These are phyloP conservation scores for Rhododendron henanense DNA, from an alignment of 148 eudicot species.

Conservation along the genomic window DNA sequence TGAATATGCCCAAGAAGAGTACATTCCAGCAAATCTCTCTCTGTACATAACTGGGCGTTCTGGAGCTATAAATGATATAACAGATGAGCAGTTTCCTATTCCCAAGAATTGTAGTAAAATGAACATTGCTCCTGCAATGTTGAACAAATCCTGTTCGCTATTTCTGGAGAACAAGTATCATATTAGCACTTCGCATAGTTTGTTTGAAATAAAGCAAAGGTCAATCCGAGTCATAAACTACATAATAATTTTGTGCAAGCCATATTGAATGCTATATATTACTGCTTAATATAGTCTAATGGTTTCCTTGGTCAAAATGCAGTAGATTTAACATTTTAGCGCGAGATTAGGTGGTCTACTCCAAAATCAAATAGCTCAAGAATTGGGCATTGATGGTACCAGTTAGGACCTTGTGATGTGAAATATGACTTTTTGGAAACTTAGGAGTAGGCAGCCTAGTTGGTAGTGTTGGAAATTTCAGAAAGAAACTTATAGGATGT, in stretches of 20 bases:
- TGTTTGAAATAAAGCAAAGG: background rate
- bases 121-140: conserved; percentile 31
- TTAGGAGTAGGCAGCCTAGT: background rate
- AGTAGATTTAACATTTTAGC: background rate
- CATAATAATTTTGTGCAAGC: background rate
- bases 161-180: conserved; percentile 11
- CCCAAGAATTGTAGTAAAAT: conserved; percentile 30
- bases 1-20: conserved; percentile 40
- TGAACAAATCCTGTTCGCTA: conserved; percentile 28
- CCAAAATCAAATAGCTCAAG: background rate
- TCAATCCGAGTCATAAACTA: background rate
- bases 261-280: background rate
- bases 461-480: background rate
- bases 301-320: background rate
- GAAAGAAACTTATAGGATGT: background rate
- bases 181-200: background rate
- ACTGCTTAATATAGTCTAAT: background rate
- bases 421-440: background rate
- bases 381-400: background rate
- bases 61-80: conserved; percentile 27
- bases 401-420: background rate
- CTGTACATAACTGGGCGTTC: conserved; percentile 39
- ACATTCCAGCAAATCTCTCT: conserved; percentile 37
- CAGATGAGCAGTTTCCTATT: conserved; percentile 28
- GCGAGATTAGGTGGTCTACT: background rate